Evolutionary conservation across 345 rosid genomes (phyloP).

Genomic region (Gynandropsis gynandra): DNA sequence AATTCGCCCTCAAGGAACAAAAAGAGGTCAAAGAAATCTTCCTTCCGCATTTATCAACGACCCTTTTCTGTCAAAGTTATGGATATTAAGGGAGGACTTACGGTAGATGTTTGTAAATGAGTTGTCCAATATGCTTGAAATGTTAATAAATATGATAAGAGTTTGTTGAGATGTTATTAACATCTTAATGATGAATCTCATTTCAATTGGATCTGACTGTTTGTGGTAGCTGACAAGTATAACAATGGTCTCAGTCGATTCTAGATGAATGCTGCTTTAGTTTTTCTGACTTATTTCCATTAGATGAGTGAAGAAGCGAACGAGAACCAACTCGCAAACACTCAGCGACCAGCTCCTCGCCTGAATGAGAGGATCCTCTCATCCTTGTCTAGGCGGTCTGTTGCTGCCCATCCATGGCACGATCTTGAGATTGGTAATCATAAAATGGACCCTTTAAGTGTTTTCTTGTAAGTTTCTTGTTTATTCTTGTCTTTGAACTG

Average conservation of each 20-base stretch:
- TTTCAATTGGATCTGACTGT: no score
- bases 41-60: not conserved
- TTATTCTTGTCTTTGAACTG: constrained; percentile 10
- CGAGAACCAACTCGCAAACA: constrained; percentile 13
- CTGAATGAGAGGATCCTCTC: constrained; percentile 93
- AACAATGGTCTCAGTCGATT: no score
- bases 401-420: constrained; percentile 99
- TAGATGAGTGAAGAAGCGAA: constrained; percentile 33
- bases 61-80: not conserved
- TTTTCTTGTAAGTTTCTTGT: not conserved
- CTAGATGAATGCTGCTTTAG: no score
- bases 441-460: not conserved
- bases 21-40: not conserved
- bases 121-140: no score
- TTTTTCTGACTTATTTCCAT: constrained; percentile 6
- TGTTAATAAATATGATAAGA: no score
- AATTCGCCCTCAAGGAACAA: not conserved
- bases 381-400: constrained; percentile 78
- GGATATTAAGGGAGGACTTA: not conserved
- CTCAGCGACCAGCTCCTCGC: constrained; percentile 39
- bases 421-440: constrained; percentile 87
- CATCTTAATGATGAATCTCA: no score
- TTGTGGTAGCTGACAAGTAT: no score
- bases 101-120: no score
- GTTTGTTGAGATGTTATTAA: no score